These are phyloP conservation scores for Ogataea pini DNA, from an alignment of 805 yeast genomes.

Conservation along the genomic window DNA sequence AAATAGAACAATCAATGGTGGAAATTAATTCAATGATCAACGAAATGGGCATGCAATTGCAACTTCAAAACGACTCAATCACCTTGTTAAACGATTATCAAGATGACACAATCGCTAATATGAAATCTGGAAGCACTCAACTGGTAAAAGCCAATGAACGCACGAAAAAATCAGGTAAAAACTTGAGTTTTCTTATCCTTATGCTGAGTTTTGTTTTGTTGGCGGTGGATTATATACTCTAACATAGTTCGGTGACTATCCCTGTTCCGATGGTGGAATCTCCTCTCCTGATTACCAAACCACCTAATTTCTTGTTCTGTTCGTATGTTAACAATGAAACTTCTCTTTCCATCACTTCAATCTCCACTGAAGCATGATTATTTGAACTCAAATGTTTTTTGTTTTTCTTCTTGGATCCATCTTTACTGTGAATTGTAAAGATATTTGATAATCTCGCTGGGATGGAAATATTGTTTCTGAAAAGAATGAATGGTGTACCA, in stretches of 20 bases:
- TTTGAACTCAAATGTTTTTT: slow-evolving; percentile 58
- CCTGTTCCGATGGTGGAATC: slow-evolving; percentile 67
- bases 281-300: slow-evolving; percentile 69
- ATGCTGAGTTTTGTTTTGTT: slow-evolving; percentile 57
- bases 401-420: slow-evolving; percentile 49
- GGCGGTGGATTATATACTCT: slow-evolving; percentile 50
- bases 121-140: slow-evolving; percentile 69
- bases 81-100: slow-evolving; percentile 64
- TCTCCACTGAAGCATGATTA: slow-evolving; percentile 57
- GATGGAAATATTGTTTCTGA: slow-evolving; percentile 71
- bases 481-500: slow-evolving; percentile 77
- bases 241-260: slow-evolving; percentile 20
- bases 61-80: slow-evolving; percentile 71
- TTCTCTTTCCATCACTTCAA: slow-evolving; percentile 48
- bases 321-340: slow-evolving; percentile 54
- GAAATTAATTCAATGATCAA: slow-evolving; percentile 77
- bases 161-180: slow-evolving; percentile 60
- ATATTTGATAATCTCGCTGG: slow-evolving; percentile 66
- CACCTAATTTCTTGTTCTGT: slow-evolving; percentile 55
- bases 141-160: slow-evolving; percentile 66
- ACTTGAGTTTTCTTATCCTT: slow-evolving; percentile 56
- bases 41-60: slow-evolving; percentile 72
- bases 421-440: slow-evolving; percentile 32
- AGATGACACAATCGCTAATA: slow-evolving; percentile 62
- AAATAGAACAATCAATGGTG: slow-evolving; percentile 59